phyloP scores from a whole-genome alignment of 2,329 filamentous ascomycete genomes.

The Penicillium thymicola region DNA sequence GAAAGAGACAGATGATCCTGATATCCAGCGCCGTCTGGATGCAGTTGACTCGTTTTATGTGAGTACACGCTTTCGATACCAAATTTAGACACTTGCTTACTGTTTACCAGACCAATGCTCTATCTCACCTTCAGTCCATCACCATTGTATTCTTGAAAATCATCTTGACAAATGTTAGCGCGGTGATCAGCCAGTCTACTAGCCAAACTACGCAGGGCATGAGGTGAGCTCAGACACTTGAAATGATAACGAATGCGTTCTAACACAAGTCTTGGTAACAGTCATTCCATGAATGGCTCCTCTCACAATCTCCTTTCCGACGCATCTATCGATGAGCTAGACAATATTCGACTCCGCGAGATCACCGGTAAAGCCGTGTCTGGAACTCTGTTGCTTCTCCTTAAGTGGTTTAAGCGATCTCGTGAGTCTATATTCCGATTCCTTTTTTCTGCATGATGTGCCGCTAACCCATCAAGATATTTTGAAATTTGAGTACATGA shows the following conservation, averaged over 20 bases:
- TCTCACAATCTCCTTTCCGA: constrained; percentile 31
- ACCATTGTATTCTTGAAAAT: constrained; percentile 91
- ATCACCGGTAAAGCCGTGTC: constrained; percentile 89
- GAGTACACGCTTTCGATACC: constrained; percentile 40
- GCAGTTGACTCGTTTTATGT: constrained; percentile 84
- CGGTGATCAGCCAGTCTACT: constrained; percentile 64
- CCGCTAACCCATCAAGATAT: constrained; percentile 59
- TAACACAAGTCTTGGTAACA: constrained; percentile 20
- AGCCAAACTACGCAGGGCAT: constrained; percentile 46
- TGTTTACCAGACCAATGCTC: constrained; percentile 59
- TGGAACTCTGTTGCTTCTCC: constrained; percentile 77
- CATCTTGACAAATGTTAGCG: constrained; percentile 80
- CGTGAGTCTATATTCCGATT: constrained; percentile 57
- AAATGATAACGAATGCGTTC: constrained; percentile 7
- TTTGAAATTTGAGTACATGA: constrained; percentile 92
- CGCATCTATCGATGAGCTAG: constrained; percentile 67
- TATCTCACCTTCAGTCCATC: constrained; percentile 86
- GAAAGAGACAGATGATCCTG: constrained; percentile 36
- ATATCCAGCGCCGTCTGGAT: constrained; percentile 57
- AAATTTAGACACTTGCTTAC: neutral
- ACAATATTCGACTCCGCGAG: constrained; percentile 76
- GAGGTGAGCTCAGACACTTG: constrained; percentile 40
- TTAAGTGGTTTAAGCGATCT: constrained; percentile 96
- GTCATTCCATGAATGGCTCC: constrained; percentile 22
- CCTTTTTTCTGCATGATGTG: neutral